A percentile compares a stretch with the other conserved stretches of the same genome.
phyloP scores from a whole-genome alignment of 2,329 filamentous ascomycete genomes.

The Verticillium tricorpus region DNA sequence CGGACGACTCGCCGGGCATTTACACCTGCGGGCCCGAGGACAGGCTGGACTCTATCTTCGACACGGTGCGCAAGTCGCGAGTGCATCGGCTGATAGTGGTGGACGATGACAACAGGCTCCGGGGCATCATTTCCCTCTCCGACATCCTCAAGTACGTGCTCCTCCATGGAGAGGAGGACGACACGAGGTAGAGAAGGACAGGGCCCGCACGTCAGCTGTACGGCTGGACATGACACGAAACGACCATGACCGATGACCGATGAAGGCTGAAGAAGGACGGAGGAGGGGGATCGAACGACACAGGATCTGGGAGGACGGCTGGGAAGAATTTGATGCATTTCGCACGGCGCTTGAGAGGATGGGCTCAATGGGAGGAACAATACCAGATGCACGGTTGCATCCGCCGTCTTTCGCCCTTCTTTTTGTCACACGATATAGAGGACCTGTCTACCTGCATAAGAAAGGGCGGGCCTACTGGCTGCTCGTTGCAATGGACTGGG shows the following conservation, averaged over 20 bases:
- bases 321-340: constrained; percentile 18
- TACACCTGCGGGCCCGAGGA: constrained; percentile 94
- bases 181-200: constrained; percentile 1
- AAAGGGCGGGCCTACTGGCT: not conserved
- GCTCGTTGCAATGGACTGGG: not conserved
- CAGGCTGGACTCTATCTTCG: constrained; percentile 90
- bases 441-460: not conserved
- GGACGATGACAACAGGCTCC: constrained; percentile 80
- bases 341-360: constrained; percentile 22
- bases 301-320: constrained; percentile 7
- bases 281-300: not conserved
- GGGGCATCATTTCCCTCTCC: constrained; percentile 86
- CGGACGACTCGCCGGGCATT: constrained; percentile 91
- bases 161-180: constrained; percentile 67
- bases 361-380: constrained; percentile 15
- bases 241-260: not conserved
- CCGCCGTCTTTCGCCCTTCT: constrained; percentile 5
- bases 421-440: constrained; percentile 5
- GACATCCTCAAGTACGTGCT: constrained; percentile 96
- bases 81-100: constrained; percentile 92
- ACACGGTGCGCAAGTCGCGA: constrained; percentile 90
- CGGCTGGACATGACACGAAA: not conserved
- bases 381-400: constrained; percentile 10
- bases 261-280: not conserved
- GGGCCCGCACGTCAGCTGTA: not conserved